Conservation (phyloP, 768 basidiomycete genomes). For the Fomitopsis pulvina region DNA sequence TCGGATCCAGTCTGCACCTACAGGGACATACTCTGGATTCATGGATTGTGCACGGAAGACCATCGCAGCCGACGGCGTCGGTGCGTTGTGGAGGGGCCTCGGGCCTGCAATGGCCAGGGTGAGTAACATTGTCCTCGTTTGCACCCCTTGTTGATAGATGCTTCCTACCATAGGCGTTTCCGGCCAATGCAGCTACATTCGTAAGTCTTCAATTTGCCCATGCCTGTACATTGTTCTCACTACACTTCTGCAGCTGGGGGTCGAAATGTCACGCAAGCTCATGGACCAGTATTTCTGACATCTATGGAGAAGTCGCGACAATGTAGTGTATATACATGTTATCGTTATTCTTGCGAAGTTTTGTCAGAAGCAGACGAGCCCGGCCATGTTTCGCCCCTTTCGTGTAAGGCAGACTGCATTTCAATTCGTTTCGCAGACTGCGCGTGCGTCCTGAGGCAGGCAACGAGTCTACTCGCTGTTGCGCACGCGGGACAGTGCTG, state of each 20-base stretch:
- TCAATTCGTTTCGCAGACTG: too few relatives aligned
- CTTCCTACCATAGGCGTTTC: slow-evolving; percentile 69
- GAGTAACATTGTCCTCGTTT: slow-evolving; percentile 22
- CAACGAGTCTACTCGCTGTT: too few relatives aligned
- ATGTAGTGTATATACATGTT: not conserved
- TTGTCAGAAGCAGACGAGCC: too few relatives aligned
- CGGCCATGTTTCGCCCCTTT: too few relatives aligned
- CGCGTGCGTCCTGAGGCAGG: too few relatives aligned
- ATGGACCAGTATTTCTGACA: slow-evolving; percentile 61
- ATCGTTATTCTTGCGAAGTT: not conserved
- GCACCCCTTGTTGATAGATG: not conserved
- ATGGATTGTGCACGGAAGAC: slow-evolving; percentile 91
- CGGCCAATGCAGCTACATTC: slow-evolving; percentile 93
- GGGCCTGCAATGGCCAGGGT: slow-evolving; percentile 95
- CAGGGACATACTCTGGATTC: slow-evolving; percentile 93
- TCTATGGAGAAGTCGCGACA: not conserved
- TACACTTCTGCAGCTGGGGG: slow-evolving; percentile 62
- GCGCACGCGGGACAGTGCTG: too few relatives aligned
- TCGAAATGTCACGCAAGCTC: slow-evolving; percentile 81
- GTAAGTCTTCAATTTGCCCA: slow-evolving; percentile 38
- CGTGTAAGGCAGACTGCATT: too few relatives aligned
- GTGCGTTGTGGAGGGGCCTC: slow-evolving; percentile 94
- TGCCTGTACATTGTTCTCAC: slow-evolving; percentile 1
- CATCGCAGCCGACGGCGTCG: slow-evolving; percentile 80
- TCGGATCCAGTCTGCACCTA: slow-evolving; percentile 91